These are phyloP conservation scores for Oryza glumipatula DNA, from an alignment of 176 grass and related monocot genomes.

Conservation along the genomic window DNA sequence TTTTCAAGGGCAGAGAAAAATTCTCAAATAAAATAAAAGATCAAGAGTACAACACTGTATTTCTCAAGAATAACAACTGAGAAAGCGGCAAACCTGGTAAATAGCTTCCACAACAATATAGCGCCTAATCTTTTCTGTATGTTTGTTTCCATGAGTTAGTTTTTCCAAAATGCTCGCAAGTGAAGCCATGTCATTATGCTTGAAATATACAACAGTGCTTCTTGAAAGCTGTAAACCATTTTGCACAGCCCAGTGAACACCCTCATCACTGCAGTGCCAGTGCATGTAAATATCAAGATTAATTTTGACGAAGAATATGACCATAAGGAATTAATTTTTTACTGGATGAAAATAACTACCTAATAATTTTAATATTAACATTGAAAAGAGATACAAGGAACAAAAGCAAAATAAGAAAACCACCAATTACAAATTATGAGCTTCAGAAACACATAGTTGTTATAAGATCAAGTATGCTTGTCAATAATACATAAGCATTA, in stretches of 20 bases:
- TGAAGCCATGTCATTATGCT: slow-evolving; percentile 68
- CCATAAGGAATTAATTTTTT: neutral
- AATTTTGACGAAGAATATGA: neutral
- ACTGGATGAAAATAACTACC: neutral
- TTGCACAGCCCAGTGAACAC: slow-evolving; percentile 64
- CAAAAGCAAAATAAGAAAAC: no score
- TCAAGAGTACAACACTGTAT: neutral
- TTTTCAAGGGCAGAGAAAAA: neutral
- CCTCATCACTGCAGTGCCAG: slow-evolving; percentile 53
- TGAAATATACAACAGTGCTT: slow-evolving; percentile 68
- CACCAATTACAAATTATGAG: neutral
- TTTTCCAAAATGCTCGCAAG: slow-evolving; percentile 56
- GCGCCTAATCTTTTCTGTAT: slow-evolving; percentile 43
- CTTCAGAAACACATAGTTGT: neutral
- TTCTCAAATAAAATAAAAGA: slow-evolving; percentile 9
- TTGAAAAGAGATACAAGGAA: no score
- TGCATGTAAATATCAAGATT: neutral
- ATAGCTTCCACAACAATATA: slow-evolving; percentile 69
- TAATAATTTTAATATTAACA: neutral
- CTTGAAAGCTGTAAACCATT: slow-evolving; percentile 65
- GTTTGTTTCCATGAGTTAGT: slow-evolving; percentile 52
- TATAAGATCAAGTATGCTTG: neutral
- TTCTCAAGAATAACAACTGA: slow-evolving; percentile 4
- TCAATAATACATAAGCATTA: neutral
- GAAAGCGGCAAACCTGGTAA: slow-evolving; percentile 47